Conservation (phyloP, 805 yeast species). For the Candida nitratophila region DNA sequence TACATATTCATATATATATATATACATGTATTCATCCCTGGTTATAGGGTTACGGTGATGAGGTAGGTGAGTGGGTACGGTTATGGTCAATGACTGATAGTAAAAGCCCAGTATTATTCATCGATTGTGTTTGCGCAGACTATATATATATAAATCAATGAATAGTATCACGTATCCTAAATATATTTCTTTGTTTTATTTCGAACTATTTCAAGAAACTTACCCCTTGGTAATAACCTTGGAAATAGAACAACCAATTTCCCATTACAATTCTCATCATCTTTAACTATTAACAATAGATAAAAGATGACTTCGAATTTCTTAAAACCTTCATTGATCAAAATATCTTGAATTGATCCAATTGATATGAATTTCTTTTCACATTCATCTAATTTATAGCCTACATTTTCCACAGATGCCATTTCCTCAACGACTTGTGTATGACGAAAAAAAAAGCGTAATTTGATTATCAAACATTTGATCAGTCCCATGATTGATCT, state of each 20-base stretch:
- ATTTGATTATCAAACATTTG: neutral
- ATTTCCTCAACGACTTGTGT: neutral
- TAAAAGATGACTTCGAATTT: conserved; percentile 63
- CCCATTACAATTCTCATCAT: conserved; percentile 11
- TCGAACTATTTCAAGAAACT: conserved; percentile 23
- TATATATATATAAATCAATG: no score
- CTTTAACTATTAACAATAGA: conserved; percentile 49
- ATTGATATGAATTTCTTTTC: conserved; percentile 44
- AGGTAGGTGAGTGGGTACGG: no score
- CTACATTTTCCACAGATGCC: neutral
- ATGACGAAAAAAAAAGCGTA: no score
- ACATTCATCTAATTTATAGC: neutral
- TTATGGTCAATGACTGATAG: no score
- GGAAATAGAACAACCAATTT: conserved; percentile 24
- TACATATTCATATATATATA: no score
- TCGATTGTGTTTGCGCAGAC: no score
- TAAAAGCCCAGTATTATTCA: no score
- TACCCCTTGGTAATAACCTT: conserved; percentile 22
- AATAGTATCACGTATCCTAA: no score
- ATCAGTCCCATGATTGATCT: conserved; percentile 9
- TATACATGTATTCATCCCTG: no score
- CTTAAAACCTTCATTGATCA: conserved; percentile 70
- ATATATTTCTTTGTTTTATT: conserved; percentile 13
- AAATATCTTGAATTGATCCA: conserved; percentile 51
- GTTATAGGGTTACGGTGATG: no score